Percentiles rank a stretch among this genome's conserved stretches.
phyloP scores from a whole-genome alignment of 202 grass and related monocot species.

The Schoenoplectus triqueter region DNA sequence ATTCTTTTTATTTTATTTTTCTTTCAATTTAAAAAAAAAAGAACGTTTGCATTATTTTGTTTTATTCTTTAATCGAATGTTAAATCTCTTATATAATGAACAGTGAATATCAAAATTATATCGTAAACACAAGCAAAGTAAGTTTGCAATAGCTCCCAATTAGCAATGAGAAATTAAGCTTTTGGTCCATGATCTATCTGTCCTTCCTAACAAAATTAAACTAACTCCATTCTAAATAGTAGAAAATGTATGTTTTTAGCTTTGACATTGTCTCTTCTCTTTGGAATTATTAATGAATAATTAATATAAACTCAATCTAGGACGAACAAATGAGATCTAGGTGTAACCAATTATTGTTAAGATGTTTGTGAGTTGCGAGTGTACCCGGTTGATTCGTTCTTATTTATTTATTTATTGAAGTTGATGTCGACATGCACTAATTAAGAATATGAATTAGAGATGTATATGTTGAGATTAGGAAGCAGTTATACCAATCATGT shows the following conservation, averaged over 20 bases:
- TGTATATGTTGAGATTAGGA: neutral
- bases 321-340: constrained; percentile 36
- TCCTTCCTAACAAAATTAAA: neutral
- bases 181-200: neutral
- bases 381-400: neutral
- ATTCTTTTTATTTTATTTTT: too few species aligned
- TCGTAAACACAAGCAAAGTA: too few species aligned
- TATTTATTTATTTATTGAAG: neutral
- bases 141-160: too few species aligned
- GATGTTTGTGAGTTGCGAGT: neutral
- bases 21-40: too few species aligned
- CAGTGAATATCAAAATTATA: too few species aligned
- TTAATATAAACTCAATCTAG: constrained; percentile 36
- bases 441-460: constrained; percentile 9
- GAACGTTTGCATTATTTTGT: too few species aligned
- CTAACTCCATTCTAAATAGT: neutral
- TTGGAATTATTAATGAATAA: neutral
- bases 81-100: too few species aligned
- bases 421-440: constrained; percentile 21
- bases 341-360: neutral
- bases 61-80: too few species aligned
- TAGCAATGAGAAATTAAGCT: neutral
- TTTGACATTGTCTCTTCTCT: neutral
- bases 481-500: neutral
- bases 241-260: neutral